Conservation (phyloP, 176 grass and related monocot genomes). For the Oryza longistaminata region DNA sequence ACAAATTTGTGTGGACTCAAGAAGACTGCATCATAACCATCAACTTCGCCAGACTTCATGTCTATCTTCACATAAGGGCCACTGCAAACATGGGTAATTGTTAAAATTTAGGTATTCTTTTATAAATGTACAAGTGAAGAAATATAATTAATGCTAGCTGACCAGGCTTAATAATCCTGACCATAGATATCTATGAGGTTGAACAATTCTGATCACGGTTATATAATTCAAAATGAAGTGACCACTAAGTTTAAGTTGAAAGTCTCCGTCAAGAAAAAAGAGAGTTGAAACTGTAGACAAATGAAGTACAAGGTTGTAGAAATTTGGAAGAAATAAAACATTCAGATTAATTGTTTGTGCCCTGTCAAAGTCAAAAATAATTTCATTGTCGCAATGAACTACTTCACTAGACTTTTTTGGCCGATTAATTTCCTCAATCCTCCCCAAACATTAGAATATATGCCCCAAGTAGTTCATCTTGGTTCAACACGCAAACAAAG, state of each 20-base stretch:
- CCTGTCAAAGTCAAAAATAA: background rate
- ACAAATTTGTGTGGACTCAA: slow-evolving; percentile 86
- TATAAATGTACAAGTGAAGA: background rate
- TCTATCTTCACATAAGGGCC: slow-evolving; percentile 81
- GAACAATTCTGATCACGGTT: background rate
- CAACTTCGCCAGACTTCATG: slow-evolving; percentile 69
- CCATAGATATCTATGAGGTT: background rate
- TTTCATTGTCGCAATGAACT: background rate
- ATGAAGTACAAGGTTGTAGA: background rate
- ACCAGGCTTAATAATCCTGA: background rate
- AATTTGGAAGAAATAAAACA: background rate
- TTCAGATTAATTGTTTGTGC: background rate
- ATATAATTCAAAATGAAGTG: background rate
- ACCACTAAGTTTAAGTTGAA: background rate
- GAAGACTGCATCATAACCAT: slow-evolving; percentile 79
- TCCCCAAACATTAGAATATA: background rate
- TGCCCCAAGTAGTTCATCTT: background rate
- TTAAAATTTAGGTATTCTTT: background rate
- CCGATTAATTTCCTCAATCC: background rate
- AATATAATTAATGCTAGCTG: background rate
- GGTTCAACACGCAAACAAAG: slow-evolving; percentile 22
- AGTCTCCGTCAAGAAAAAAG: background rate
- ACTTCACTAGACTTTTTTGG: background rate
- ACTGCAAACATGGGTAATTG: slow-evolving; percentile 22
- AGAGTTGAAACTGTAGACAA: background rate